Evolutionary conservation across 1,284 basidiomycete species (phyloP).

Genomic region (Ceratobasidium sp.): DNA sequence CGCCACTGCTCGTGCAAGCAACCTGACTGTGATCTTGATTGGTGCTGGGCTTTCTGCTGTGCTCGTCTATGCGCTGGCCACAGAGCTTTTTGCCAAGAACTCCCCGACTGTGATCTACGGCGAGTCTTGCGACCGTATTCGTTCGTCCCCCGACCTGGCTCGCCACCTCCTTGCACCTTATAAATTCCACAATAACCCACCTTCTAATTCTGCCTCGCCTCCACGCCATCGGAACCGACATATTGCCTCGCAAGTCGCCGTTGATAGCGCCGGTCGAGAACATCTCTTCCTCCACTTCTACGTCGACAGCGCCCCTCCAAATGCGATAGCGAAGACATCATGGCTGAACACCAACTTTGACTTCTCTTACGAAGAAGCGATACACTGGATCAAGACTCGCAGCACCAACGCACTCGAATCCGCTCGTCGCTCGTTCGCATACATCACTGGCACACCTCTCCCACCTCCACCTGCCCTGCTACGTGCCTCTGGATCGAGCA

Average conservation of each 20-base stretch:
- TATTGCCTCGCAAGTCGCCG: conserved; percentile 75
- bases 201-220: conserved; percentile 71
- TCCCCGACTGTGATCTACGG: conserved; percentile 90
- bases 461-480: conserved; percentile 42
- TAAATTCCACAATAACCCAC: conserved; percentile 80
- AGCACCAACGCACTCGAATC: conserved; percentile 23
- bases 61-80: conserved; percentile 68
- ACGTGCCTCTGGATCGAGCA: conserved; percentile 37
- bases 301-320: conserved; percentile 53
- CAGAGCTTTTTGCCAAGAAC: conserved; percentile 86
- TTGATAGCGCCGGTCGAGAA: conserved; percentile 75
- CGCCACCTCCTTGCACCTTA: conserved; percentile 72
- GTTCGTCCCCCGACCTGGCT: conserved; percentile 74
- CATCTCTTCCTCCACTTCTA: conserved; percentile 85
- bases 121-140: conserved; percentile 86
- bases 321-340: not conserved
- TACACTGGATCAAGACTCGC: conserved; percentile 27
- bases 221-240: conserved; percentile 82
- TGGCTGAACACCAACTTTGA: conserved; percentile 26
- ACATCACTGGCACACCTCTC: conserved; percentile 68
- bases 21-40: conserved; percentile 82
- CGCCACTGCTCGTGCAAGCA: conserved; percentile 81
- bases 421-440: conserved; percentile 65
- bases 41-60: conserved; percentile 85
- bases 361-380: conserved; percentile 38